These are phyloP conservation scores for Galerina marginata DNA, from an alignment of 768 basidiomycete genomes.

Conservation along the genomic window DNA sequence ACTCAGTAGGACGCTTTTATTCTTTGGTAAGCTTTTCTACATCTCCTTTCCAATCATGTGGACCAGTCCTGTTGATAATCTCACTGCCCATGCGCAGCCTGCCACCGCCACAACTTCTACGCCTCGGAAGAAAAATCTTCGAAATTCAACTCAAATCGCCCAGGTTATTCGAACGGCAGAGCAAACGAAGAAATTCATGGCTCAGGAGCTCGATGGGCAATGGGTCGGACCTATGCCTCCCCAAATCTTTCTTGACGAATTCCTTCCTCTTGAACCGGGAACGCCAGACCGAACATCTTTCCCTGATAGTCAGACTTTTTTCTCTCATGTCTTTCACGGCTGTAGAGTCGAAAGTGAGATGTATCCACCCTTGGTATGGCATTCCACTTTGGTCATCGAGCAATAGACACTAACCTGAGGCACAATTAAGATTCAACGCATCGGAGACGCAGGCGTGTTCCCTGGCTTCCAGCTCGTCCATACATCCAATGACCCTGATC, in stretches of 20 bases:
- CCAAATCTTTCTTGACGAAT: not conserved
- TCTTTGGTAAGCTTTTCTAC: too few relatives aligned
- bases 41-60: too few relatives aligned
- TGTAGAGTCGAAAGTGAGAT: slow-evolving; percentile 1
- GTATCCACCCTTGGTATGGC: slow-evolving; percentile 9
- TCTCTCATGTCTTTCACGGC: not conserved
- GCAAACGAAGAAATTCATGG: slow-evolving; percentile 1
- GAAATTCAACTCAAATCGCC: too few relatives aligned
- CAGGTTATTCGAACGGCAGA: not conserved
- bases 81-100: too few relatives aligned
- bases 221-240: not conserved
- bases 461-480: slow-evolving; percentile 13
- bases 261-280: not conserved
- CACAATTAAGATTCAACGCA: slow-evolving; percentile 5
- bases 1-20: too few relatives aligned
- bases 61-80: too few relatives aligned
- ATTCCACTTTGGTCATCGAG: not conserved
- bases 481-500: slow-evolving; percentile 2
- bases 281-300: not conserved
- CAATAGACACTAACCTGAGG: not conserved
- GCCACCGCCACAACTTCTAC: too few relatives aligned
- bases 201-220: not conserved
- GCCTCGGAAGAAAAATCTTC: too few relatives aligned
- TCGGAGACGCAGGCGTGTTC: not conserved
- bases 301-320: not conserved